Base-by-base conservation (phyloP, 2,329 filamentous ascomycete genomes). In the Trichothecium roseum region DNA sequence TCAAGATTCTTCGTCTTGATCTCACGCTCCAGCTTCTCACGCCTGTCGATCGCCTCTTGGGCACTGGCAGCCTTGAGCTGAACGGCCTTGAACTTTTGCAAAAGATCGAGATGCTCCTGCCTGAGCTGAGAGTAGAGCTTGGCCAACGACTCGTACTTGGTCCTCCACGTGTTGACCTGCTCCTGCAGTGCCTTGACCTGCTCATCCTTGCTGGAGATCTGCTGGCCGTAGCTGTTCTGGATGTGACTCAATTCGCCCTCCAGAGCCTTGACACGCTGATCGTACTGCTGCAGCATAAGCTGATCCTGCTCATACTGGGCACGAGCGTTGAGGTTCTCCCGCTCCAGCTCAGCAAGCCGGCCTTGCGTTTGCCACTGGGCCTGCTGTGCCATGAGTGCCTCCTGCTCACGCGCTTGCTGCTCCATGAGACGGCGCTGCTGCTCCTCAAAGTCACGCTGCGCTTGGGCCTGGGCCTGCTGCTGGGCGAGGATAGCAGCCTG, bases 1-100 rank as follows among this genome's bases (percentile, higher is more conserved):
- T 98, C 91, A n/a, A 98, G 68, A 54, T 98, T 98, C 74, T 98
- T 98, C 20, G 89, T 95, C 74, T 98, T 98, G 56, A 98, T 83
- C 63, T 98, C 91, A 24, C 89, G 82, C 64, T 96, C 87, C 35
- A 98, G 72, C 66, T 93, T 94, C 64, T 98, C 91, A 8, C 89
- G 81, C 48, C 76, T 80, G 38, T 96, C 91, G 43, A 96, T 94
- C 2, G 91, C 91, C 63, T 98, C 91, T 55, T 96, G 89, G 0
- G 91, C 91, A 5, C 88, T 96, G 13, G 89, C 87, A 2, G 91
- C 91, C 69, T 96, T 98, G 43, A 96, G 72, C 57, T 96, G 93
- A 27, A 95, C 84, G 6, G 80, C 72, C 71, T 98, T 98, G 64
- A 94, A 96, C 54, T 93, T 96, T 53, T 94, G 85, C 30, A 98